Evolutionary conservation across 192 early-diverging fungal genomes (phyloP).

Genomic region (Dispira simplex): DNA sequence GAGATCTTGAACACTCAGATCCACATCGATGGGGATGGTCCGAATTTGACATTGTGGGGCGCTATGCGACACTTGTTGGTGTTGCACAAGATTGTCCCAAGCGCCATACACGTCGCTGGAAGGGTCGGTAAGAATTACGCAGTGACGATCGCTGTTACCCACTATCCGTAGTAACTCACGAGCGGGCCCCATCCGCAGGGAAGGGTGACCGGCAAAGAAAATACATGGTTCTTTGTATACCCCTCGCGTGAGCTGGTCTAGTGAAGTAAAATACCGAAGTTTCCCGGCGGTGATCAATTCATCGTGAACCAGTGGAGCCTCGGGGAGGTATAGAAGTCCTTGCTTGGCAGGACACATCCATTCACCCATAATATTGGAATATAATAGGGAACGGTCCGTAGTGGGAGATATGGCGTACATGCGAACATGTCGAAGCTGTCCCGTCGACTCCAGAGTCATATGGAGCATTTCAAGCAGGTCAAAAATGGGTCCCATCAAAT

Average conservation of each 20-base stretch:
- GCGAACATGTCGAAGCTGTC: slow-evolving; percentile 35
- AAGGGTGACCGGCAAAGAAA: slow-evolving; percentile 2
- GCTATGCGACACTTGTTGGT: not conserved
- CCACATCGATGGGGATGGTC: not conserved
- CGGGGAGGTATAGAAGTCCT: slow-evolving; percentile 1
- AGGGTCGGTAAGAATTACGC: not conserved
- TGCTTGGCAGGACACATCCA: slow-evolving; percentile 29
- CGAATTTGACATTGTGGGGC: not conserved
- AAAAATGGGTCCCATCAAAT: slow-evolving; percentile 54
- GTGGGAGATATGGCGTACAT: slow-evolving; percentile 60
- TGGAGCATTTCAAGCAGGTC: slow-evolving; percentile 53
- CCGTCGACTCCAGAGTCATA: slow-evolving; percentile 33
- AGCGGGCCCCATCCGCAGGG: not conserved
- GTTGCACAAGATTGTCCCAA: not conserved
- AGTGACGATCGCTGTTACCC: not conserved
- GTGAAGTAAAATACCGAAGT: not conserved
- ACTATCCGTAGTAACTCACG: not conserved
- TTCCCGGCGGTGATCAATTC: not conserved
- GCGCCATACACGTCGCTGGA: not conserved
- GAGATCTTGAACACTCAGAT: not conserved
- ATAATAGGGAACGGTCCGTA: slow-evolving; percentile 57
- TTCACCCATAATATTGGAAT: slow-evolving; percentile 73
- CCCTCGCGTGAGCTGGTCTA: not conserved
- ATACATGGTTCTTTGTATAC: slow-evolving; percentile 5
- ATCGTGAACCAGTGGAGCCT: not conserved